phyloP scores from a whole-genome alignment of 306 rosid species.

The Prunus davidiana region DNA sequence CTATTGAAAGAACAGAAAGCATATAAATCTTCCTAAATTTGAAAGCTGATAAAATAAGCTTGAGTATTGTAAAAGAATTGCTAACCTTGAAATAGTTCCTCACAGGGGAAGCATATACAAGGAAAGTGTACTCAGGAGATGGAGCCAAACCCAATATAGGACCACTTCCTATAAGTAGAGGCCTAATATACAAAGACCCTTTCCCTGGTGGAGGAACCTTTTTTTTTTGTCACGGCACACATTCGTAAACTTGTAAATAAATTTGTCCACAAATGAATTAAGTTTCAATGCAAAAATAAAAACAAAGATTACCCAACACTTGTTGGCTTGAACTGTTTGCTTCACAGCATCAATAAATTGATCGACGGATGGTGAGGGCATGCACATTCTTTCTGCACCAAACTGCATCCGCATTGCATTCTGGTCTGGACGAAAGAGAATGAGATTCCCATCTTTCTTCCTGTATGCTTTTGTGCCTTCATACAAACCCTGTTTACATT shows the following conservation, averaged over 20 bases:
- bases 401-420: constrained; percentile 71
- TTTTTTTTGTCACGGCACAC: not conserved
- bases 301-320: constrained; percentile 65
- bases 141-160: constrained; percentile 80
- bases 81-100: constrained; percentile 79
- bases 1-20: constrained; percentile 28
- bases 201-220: constrained; percentile 86
- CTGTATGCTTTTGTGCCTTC: constrained; percentile 91
- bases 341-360: constrained; percentile 75
- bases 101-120: constrained; percentile 85
- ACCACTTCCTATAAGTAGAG: constrained; percentile 82
- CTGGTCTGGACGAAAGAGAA: constrained; percentile 75
- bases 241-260: not conserved
- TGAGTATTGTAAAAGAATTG: not conserved
- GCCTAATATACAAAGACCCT: constrained; percentile 84
- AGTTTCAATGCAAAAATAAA: not conserved
- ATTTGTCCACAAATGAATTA: not conserved
- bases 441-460: constrained; percentile 61
- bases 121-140: constrained; percentile 70
- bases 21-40: not conserved
- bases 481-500: constrained; percentile 55
- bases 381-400: constrained; percentile 89
- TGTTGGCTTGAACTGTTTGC: constrained; percentile 66
- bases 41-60: not conserved
- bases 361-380: constrained; percentile 64